Conservation (phyloP, 768 basidiomycete genomes). For the Lentinus brumalis region DNA sequence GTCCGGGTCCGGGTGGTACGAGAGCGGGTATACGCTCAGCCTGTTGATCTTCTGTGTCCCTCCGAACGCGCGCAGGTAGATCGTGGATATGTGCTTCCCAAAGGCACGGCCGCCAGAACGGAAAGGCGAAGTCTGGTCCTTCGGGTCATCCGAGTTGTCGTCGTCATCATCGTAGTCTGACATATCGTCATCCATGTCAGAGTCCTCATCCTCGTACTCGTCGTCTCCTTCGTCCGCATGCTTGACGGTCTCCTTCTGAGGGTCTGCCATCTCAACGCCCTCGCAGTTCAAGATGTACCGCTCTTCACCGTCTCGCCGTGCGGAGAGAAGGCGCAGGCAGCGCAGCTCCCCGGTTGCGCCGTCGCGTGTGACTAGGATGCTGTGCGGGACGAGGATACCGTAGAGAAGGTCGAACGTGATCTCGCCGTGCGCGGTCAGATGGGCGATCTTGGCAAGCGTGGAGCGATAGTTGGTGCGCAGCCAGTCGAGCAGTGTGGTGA, state of each 20-base stretch:
- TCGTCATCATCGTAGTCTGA: conserved; percentile 41
- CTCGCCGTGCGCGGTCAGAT: conserved; percentile 54
- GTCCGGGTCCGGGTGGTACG: conserved; percentile 46
- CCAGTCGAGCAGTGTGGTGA: conserved; percentile 37
- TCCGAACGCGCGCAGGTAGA: conserved; percentile 35
- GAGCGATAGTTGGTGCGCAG: conserved; percentile 51
- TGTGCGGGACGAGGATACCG: conserved; percentile 53
- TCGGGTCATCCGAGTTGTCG: conserved; percentile 41
- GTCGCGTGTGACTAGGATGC: conserved; percentile 53
- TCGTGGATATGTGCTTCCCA: background rate
- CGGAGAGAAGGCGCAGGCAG: conserved; percentile 48
- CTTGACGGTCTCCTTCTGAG: conserved; percentile 11
- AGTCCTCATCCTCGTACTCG: background rate
- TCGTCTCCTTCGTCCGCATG: conserved; percentile 11
- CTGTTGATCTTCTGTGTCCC: conserved; percentile 53
- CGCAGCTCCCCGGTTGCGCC: conserved; percentile 57
- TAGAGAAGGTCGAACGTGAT: conserved; percentile 60
- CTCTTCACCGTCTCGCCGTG: conserved; percentile 28
- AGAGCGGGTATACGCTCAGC: conserved; percentile 54
- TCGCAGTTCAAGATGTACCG: conserved; percentile 6
- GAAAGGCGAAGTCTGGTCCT: background rate
- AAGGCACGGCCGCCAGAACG: background rate
- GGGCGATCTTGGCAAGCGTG: conserved; percentile 50
- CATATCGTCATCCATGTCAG: background rate
- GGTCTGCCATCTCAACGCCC: conserved; percentile 5